Evolutionary conservation across 345 rosid genomes (phyloP), one percentile per base, ranked within the genome.

Genomic region (Lepidium africanum): DNA sequence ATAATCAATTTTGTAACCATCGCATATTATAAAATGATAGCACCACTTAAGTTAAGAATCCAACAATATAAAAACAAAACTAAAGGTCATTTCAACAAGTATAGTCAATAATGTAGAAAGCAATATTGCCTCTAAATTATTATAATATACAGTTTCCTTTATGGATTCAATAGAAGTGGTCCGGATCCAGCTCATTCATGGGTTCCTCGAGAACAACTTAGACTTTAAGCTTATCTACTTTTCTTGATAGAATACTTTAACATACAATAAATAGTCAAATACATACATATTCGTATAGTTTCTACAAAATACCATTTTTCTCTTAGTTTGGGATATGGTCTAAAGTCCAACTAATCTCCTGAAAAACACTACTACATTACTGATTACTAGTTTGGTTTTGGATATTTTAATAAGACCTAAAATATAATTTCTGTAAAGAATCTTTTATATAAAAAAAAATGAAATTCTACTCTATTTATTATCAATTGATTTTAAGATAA

Each of bases 131-230:
- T 42, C 32, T 17, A 33, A 10, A 21, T 67, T 8, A 49, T 23
- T 60, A 21, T 64, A 49, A 35, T 39, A 60, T 19, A 65, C 40
- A 15, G 60, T 65, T 37, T 43, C 10, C 41, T 37, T 63, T 46
- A 15, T 42, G 13, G 7, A 46, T 72, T 46, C 36, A 63, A 63
- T 72, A 17, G 1, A 63, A 48, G 69, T 71, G 75, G 63, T 52
- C 75, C 69, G 56, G 45, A 53, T 46, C 63, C 75, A 71, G 62
- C 75, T 61, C 75, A 71, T n/a, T 25, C 51, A 32, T 73, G 66
- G 61, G 66, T 50, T 65, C 45, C 12, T 17, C 16, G 11, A 21
- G 33, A 21, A 66, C 54, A 40, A 32, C 10, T 6, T 7, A 13
- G 8, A 50, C 52, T 49, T 65, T 30, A 30, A 10, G 21, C 30